Conservation (phyloP, 768 basidiomycete genomes). For the Russula brevipes region DNA sequence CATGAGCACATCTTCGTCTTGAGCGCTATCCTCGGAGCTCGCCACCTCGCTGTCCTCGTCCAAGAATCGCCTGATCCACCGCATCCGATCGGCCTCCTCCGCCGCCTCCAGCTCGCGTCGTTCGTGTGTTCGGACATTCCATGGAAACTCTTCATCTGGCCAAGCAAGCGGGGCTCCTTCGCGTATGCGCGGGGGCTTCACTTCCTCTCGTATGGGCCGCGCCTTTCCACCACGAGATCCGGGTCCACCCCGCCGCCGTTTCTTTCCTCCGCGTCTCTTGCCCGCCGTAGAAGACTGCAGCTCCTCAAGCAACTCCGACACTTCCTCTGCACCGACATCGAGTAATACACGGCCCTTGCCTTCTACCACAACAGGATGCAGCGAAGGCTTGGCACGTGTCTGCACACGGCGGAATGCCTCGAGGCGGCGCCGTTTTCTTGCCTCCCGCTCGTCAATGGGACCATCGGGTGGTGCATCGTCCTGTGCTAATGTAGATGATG, state of each 20-base stretch:
- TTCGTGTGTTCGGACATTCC: conserved; percentile 59
- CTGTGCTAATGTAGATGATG: conserved; percentile 22
- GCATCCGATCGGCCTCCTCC: conserved; percentile 55
- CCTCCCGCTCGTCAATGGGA: conserved; percentile 47
- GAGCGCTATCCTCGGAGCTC: conserved; percentile 33
- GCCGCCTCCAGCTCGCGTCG: conserved; percentile 46
- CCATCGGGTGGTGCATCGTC: conserved; percentile 29
- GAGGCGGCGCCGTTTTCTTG: conserved; percentile 61
- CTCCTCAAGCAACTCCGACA: conserved; percentile 28
- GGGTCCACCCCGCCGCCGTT: conserved; percentile 41
- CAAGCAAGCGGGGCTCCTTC: conserved; percentile 51
- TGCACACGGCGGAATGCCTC: conserved; percentile 53
- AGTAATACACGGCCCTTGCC: conserved; percentile 69
- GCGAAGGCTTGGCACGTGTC: conserved; percentile 32
- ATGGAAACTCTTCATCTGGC: conserved; percentile 76
- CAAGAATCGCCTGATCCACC: conserved; percentile 64
- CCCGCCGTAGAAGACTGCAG: conserved; percentile 31
- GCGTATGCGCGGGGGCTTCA: conserved; percentile 4
- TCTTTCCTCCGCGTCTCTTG: conserved; percentile 41
- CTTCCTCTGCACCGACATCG: conserved; percentile 46
- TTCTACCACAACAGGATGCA: conserved; percentile 61
- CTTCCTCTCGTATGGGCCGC: conserved; percentile 4
- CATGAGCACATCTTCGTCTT: conserved; percentile 35
- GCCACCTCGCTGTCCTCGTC: conserved; percentile 64
- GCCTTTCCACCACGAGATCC: conserved; percentile 22